Conservation (phyloP, 805 yeast species). For the Candida easanensis region DNA sequence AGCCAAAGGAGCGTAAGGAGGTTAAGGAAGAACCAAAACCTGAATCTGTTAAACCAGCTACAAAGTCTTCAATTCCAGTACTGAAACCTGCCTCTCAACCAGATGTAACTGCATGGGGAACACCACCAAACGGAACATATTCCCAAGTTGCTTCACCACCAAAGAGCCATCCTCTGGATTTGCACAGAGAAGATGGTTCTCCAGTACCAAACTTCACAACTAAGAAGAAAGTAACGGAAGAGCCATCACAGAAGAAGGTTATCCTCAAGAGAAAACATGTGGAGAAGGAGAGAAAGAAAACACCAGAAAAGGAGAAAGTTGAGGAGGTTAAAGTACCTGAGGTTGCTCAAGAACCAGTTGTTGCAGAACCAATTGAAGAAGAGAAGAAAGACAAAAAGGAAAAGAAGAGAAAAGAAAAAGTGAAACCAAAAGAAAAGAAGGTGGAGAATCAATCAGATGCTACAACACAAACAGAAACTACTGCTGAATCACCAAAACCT, state of each 20-base stretch:
- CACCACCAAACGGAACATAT: slow-evolving; percentile 1
- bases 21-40: not conserved
- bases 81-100: slow-evolving; percentile 18
- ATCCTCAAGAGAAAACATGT: slow-evolving; percentile 17
- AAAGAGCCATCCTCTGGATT: slow-evolving; percentile 10
- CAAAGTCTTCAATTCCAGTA: slow-evolving; percentile 3
- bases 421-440: slow-evolving; percentile 2
- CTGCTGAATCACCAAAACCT: no score
- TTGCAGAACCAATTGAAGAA: not conserved
- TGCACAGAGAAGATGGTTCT: slow-evolving; percentile 5
- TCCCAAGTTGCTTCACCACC: slow-evolving; percentile 16
- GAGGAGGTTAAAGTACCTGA: not conserved
- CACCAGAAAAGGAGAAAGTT: not conserved
- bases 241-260: slow-evolving; percentile 10
- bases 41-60: not conserved
- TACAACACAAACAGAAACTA: not conserved
- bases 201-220: slow-evolving; percentile 6
- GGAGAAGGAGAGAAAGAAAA: slow-evolving; percentile 7
- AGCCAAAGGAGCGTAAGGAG: not conserved
- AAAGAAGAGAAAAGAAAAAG: not conserved
- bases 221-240: slow-evolving; percentile 5
- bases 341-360: not conserved
- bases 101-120: slow-evolving; percentile 14
- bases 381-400: slow-evolving; percentile 2
- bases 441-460: not conserved